Conservation (phyloP, 306 rosid genomes). For the Luffa aegyptiaca region DNA sequence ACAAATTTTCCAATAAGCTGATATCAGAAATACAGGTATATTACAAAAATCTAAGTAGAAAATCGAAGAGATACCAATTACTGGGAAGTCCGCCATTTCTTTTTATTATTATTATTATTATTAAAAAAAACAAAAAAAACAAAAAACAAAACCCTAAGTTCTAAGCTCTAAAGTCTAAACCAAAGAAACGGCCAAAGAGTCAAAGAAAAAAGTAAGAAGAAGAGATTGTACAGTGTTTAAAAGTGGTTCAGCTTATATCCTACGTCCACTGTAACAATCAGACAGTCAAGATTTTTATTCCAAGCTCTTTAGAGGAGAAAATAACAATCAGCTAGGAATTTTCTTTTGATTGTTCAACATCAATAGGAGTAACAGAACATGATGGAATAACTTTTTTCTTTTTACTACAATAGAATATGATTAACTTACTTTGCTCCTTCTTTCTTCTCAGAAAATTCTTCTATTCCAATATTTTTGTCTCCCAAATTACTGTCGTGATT, state of each 20-base stretch:
- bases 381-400: background rate
- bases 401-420: too few relatives aligned
- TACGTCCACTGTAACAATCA: background rate
- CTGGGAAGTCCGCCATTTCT: background rate
- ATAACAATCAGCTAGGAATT: background rate
- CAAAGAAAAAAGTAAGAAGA: background rate
- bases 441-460: background rate
- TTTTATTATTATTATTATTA: too few relatives aligned
- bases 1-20: background rate
- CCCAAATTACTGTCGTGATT: background rate
- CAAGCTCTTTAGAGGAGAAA: background rate
- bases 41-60: background rate
- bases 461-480: background rate
- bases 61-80: background rate
- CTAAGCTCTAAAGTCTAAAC: background rate
- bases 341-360: background rate
- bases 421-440: background rate
- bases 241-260: background rate
- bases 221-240: background rate
- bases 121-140: background rate
- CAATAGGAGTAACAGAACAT: background rate
- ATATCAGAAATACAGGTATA: background rate
- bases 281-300: background rate
- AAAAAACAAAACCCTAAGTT: background rate
- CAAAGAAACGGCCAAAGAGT: background rate